Percentiles rank a stretch among this genome's conserved stretches.
Conservation (phyloP, 108 stramenopile genomes). For the Schizochytrium sp. region DNA sequence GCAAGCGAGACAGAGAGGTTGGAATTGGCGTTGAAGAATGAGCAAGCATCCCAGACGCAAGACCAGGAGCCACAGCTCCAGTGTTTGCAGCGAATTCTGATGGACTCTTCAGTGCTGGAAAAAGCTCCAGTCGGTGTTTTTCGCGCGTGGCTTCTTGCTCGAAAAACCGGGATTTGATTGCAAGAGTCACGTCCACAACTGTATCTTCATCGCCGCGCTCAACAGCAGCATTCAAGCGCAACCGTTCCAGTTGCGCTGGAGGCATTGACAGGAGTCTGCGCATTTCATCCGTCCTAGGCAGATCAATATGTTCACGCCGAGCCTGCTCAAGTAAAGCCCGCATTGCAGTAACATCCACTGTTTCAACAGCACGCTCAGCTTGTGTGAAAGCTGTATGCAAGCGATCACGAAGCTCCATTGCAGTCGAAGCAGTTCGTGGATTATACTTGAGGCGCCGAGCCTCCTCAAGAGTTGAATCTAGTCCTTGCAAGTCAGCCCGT, state of each 20-base stretch:
- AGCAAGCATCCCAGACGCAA: conserved; percentile 46
- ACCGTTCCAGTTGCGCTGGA: background rate
- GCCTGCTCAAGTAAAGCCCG: background rate
- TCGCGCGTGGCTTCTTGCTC: conserved; percentile 49
- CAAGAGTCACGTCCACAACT: conserved; percentile 40
- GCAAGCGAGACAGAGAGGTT: background rate
- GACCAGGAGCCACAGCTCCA: background rate
- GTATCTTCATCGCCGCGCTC: conserved; percentile 58
- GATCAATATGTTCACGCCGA: conserved; percentile 54
- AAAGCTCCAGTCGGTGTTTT: conserved; percentile 31
- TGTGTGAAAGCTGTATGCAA: background rate
- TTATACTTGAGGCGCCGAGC: conserved; percentile 23
- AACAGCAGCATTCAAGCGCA: conserved; percentile 51
- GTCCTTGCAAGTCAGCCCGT: background rate
- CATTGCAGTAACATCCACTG: conserved; percentile 22
- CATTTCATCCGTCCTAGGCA: conserved; percentile 37
- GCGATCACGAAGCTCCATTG: conserved; percentile 42
- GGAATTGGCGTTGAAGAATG: conserved; percentile 21
- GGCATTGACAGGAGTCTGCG: conserved; percentile 9
- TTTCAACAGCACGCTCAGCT: conserved; percentile 15
- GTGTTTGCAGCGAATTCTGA: background rate
- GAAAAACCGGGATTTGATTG: conserved; percentile 58
- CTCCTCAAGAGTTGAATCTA: conserved; percentile 27
- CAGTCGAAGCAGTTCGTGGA: conserved; percentile 26
- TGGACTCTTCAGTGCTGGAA: conserved; percentile 61